phyloP scores from a whole-genome alignment of 495 filamentous ascomycete species.

The Parachaetomium inaequale region DNA sequence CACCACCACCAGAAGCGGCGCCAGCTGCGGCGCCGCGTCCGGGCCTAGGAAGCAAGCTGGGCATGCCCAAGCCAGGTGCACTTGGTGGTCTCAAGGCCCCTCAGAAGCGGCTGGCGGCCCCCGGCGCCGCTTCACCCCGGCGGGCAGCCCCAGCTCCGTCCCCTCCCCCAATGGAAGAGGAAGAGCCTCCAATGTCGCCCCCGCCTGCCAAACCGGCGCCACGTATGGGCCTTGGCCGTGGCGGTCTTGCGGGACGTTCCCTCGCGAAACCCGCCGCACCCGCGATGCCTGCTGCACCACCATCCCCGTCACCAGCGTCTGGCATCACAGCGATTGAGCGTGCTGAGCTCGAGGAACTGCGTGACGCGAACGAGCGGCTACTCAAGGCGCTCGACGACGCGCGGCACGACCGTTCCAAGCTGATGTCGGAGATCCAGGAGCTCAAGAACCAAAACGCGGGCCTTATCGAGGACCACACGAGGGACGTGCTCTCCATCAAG shows the following conservation, averaged over 20 bases:
- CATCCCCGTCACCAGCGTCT: slow-evolving; percentile 49
- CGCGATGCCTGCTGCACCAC: slow-evolving; percentile 33
- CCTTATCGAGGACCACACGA: slow-evolving; percentile 93
- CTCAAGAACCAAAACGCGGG: slow-evolving; percentile 93
- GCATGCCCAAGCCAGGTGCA: slow-evolving; percentile 61
- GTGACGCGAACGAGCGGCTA: slow-evolving; percentile 74
- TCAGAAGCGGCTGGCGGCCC: slow-evolving; percentile 59
- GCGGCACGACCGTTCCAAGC: slow-evolving; percentile 66
- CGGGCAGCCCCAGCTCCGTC: slow-evolving; percentile 53
- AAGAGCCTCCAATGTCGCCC: slow-evolving; percentile 57
- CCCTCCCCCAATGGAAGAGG: slow-evolving; percentile 39
- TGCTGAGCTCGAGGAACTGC: slow-evolving; percentile 85
- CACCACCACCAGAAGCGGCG: slow-evolving; percentile 43
- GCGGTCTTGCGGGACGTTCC: slow-evolving; percentile 80
- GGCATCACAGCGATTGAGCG: slow-evolving; percentile 70
- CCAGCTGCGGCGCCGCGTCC: slow-evolving; percentile 56
- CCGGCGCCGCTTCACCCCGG: slow-evolving; percentile 61
- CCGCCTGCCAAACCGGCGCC: slow-evolving; percentile 44
- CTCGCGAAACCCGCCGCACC: slow-evolving; percentile 69
- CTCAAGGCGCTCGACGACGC: slow-evolving; percentile 69
- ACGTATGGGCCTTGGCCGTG: slow-evolving; percentile 66
- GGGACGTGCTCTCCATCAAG: slow-evolving; percentile 92
- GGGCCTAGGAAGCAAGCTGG: slow-evolving; percentile 59
- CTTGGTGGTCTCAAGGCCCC: slow-evolving; percentile 70
- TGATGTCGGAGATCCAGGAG: slow-evolving; percentile 77